Evolutionary conservation across 106 monocot genomes (phyloP).

Genomic region (Allium sativum): DNA sequence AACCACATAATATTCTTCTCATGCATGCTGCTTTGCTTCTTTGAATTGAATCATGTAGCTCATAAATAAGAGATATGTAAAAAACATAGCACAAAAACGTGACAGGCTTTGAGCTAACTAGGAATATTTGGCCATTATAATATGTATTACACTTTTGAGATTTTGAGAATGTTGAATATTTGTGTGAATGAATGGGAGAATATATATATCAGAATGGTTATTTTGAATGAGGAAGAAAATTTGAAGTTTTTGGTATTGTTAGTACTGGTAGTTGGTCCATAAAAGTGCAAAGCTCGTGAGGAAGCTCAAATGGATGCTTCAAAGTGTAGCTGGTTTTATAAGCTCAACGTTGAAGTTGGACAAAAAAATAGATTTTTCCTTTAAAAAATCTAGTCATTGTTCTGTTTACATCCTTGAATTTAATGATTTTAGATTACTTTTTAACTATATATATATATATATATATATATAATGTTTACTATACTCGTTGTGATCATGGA

Average conservation of each 20-base stretch:
- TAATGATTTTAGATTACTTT: no score
- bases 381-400: no score
- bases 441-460: no score
- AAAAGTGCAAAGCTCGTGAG: not conserved
- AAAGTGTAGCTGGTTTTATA: not conserved
- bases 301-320: slow-evolving; percentile 2
- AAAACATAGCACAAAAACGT: not conserved
- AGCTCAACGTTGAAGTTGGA: not conserved
- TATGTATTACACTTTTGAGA: not conserved
- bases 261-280: no score
- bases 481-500: no score
- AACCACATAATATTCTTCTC: slow-evolving; percentile 27
- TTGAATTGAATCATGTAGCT: not conserved
- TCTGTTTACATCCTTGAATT: no score
- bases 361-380: not conserved
- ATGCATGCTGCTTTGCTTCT: slow-evolving; percentile 3
- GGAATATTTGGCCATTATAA: not conserved
- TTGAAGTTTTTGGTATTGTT: not conserved
- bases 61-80: not conserved
- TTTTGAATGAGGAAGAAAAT: not conserved
- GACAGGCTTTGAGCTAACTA: not conserved
- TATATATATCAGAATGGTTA: not conserved
- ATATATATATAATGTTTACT: no score
- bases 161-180: not conserved
- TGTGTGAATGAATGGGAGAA: not conserved